These are phyloP conservation scores for Syncephalastrum racemosum DNA, from an alignment of 371 early-diverging fungal species.

Conservation along the genomic window DNA sequence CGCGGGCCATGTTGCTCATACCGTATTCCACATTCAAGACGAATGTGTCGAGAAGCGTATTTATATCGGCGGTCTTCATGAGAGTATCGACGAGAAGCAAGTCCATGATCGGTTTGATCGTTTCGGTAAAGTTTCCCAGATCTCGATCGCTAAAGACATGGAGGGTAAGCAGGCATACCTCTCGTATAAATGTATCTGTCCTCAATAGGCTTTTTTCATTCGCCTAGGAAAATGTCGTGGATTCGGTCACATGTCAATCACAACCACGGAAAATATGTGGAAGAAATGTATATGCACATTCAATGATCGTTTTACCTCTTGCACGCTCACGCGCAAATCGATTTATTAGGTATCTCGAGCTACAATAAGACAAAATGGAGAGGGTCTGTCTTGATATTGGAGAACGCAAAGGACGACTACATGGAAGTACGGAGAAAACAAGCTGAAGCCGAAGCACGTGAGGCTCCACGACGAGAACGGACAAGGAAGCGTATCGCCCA, in stretches of 20 bases:
- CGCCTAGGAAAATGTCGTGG: conserved; percentile 68
- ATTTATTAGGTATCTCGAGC: conserved; percentile 46
- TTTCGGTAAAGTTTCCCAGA: conserved; percentile 63
- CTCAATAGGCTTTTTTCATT: background rate
- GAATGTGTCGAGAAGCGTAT: conserved; percentile 57
- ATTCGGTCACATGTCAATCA: conserved; percentile 71
- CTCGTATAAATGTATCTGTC: too few species aligned
- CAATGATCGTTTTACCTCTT: too few species aligned
- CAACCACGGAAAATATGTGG: conserved; percentile 68
- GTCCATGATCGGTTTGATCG: conserved; percentile 66
- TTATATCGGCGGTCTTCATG: conserved; percentile 74
- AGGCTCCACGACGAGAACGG: conserved; percentile 1
- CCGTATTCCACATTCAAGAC: too few species aligned
- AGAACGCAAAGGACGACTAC: conserved; percentile 80
- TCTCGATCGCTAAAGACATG: conserved; percentile 50
- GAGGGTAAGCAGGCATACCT: conserved; percentile 20
- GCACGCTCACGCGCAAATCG: too few species aligned
- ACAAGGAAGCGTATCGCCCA: conserved; percentile 7
- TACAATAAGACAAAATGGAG: conserved; percentile 90
- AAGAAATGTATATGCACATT: conserved; percentile 49
- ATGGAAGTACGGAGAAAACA: conserved; percentile 41
- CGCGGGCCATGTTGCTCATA: too few species aligned
- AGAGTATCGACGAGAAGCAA: conserved; percentile 55
- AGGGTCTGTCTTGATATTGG: conserved; percentile 71
- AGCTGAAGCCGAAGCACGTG: background rate